These are phyloP conservation scores for Besnoitia besnoiti DNA, from an alignment of 169 alveolate species.

Conservation along the genomic window DNA sequence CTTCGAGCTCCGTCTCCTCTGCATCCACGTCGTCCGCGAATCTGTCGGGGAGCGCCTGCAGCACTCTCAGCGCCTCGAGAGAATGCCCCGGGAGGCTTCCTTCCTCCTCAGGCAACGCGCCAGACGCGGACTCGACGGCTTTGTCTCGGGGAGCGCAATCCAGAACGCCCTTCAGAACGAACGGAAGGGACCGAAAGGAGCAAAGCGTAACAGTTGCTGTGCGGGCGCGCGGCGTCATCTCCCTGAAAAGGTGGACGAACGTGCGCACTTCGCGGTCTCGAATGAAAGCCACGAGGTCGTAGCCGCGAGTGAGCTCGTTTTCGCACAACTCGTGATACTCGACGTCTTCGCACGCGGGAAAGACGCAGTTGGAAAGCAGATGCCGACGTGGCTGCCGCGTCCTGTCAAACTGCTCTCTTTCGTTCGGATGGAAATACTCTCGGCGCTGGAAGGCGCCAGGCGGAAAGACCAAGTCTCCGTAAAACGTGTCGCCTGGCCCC, in stretches of 20 bases:
- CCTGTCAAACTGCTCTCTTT: neutral
- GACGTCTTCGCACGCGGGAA: conserved; percentile 9
- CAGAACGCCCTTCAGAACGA: neutral
- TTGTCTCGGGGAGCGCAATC: neutral
- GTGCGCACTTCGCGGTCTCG: neutral
- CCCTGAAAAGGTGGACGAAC: neutral
- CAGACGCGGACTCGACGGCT: neutral
- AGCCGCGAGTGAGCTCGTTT: neutral
- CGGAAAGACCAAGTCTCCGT: neutral
- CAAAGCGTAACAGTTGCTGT: neutral
- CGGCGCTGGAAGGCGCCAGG: neutral
- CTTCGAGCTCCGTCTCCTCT: neutral
- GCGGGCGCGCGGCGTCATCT: neutral
- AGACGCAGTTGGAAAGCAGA: neutral
- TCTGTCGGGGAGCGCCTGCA: neutral
- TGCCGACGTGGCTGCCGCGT: conserved; percentile 2
- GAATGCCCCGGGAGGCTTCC: neutral
- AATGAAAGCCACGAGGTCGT: neutral
- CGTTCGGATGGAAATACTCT: neutral
- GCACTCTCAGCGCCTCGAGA: neutral
- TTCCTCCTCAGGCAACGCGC: neutral
- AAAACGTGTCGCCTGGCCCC: neutral
- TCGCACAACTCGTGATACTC: neutral
- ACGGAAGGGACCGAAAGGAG: neutral
- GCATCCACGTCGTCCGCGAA: neutral